Base-by-base conservation (phyloP, 306 rosid species). In the Sophora flavescens region DNA sequence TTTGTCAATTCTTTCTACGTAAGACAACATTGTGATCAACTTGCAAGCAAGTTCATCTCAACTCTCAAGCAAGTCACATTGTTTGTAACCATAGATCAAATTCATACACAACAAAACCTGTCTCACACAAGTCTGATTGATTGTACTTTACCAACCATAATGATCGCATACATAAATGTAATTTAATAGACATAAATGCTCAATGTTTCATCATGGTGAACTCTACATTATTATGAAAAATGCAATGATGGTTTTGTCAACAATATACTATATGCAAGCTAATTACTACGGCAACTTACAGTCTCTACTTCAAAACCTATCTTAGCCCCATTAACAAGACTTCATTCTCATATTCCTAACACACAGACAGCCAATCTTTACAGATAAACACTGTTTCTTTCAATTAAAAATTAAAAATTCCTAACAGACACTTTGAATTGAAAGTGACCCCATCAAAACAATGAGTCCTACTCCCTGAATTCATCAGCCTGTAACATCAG, bases 151-250 rank as follows among this genome's bases (percentile, higher is more conserved):
- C 22, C 22, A 22, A 22, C 1, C 22, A 22, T 22, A 22, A 22
- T 22, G 22, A 22, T 22, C 22, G 53, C 71, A 60, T 18, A 39
- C 26, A 52, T 16, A 71, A 71, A 70, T 62, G 77, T 15, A 78
- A 56, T 28, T 79, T 42, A 41, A 53, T 41, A 71, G 51, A 32
- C 71, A 41, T 61, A 61, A 68, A 81, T 63, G 64, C 70, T 71
- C 63, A 70, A 26, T 12, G n/a, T 39, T 5, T 28, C 69, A 69
- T 62, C 77, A 53, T 69, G 62, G 57, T 50, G 51, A 76, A 54
- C 57, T 63, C 64, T 48, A 48, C 53, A 14, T 42, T 35, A 75
- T 81, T 51, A 39, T 30, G 72, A 69, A 26, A 70, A 63, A 61
- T 32, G 5, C 30, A 30, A 51, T 22, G n/a, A 52, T 15, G 35